These are phyloP conservation scores for Metschnikowia sp. DNA, from an alignment of 805 yeast species.

Conservation along the genomic window DNA sequence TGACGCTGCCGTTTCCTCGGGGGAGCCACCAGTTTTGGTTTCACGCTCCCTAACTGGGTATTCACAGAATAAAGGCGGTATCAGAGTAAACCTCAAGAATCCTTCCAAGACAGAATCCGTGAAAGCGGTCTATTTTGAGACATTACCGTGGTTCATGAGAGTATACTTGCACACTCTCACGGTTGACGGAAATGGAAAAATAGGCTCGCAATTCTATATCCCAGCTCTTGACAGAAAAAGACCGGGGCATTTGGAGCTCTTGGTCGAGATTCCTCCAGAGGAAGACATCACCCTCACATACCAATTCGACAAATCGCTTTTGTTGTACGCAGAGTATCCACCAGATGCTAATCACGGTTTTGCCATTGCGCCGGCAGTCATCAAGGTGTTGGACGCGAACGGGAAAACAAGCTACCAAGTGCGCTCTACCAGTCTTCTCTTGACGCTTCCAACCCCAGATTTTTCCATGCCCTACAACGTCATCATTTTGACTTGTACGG, in stretches of 20 bases:
- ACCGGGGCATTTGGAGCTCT: constrained; percentile 80
- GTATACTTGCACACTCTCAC: constrained; percentile 69
- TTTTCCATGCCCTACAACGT: constrained; percentile 99
- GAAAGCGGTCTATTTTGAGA: constrained; percentile 64
- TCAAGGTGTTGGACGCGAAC: constrained; percentile 46
- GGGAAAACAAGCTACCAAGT: constrained; percentile 41
- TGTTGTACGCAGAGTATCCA: constrained; percentile 90
- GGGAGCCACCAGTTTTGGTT: constrained; percentile 61
- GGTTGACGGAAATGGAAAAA: constrained; percentile 26
- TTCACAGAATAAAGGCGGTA: constrained; percentile 88
- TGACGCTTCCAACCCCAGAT: constrained; percentile 93
- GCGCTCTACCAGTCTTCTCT: constrained; percentile 82
- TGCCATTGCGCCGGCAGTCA: constrained; percentile 86
- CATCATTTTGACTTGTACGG: constrained; percentile 87
- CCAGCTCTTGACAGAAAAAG: constrained; percentile 79
- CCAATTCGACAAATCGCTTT: constrained; percentile 82
- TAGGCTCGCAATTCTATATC: constrained; percentile 55
- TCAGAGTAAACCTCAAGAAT: constrained; percentile 75
- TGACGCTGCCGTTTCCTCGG: constrained; percentile 25
- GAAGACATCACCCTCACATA: constrained; percentile 62
- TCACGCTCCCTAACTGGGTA: constrained; percentile 88
- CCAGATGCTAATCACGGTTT: constrained; percentile 99
- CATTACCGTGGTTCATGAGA: constrained; percentile 91
- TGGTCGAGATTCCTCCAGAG: constrained; percentile 59
- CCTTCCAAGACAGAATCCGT: constrained; percentile 47